Base-by-base conservation (phyloP, 1,139 yeast species). In the Suhomyces bribrorum region DNA sequence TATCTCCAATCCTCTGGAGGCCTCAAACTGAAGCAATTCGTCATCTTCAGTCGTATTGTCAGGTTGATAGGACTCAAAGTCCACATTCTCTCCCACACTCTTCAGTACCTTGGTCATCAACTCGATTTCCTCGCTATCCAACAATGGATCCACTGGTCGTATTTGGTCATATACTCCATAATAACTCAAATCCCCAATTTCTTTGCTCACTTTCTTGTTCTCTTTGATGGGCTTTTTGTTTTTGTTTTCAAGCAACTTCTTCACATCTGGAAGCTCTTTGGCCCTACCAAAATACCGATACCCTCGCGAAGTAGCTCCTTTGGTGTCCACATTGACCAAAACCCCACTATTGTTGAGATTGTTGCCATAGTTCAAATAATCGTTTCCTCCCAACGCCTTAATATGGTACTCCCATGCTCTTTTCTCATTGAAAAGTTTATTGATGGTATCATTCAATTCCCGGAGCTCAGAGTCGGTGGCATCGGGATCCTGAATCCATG, bases 281-380 rank as follows among this genome's bases (percentile, higher is more conserved):
- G 96, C 96, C 34, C 96, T 62, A 0, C 97, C 97, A 62, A 80
- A 89, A 58, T 86, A 89, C 46, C 86, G 63, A 51, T 79, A 81
- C 1, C 89, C 86, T 35, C 78, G 65, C 2, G 38, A 34, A 13
- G 33, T 14, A 12, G 68, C 56, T 12, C 42, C 44, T 3, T 26
- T 26, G 8, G 31, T 14, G 18, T 49, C 48, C 8, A 51, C 41
- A n/a, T 45, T 44, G 31, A 54, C 55, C 23, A 47, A 29, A 7
- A 53, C 45, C 3, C 69, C 71, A 9, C 58, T 53, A 23, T 47
- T 49, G 20, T 54, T 56, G 40, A 64, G 7, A 14, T 49, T 39
- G 14, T 26, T 43, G 3, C 51, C 46, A 20, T 35, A 41, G 16
- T 31, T 29, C 12, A 49, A 34, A 32, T 50, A 48, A 23, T 50